Conservation (phyloP, 1,284 basidiomycete genomes). For the Leccinum fuscescens region DNA sequence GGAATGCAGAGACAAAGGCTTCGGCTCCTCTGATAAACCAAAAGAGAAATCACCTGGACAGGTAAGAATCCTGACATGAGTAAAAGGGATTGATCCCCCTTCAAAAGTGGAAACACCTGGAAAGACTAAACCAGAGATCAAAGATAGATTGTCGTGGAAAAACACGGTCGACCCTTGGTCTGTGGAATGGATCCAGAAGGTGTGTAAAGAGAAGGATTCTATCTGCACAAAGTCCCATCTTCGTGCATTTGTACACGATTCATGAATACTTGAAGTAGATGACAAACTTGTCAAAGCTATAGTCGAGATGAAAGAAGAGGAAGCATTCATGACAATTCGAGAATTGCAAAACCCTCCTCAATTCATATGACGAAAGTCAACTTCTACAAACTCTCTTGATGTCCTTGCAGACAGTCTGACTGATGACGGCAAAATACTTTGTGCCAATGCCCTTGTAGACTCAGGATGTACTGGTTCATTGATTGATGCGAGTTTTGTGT, state of each 20-base stretch:
- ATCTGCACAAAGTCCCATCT: not conserved
- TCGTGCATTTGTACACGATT: not conserved
- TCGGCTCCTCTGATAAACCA: not conserved
- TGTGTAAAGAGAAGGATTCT: not conserved
- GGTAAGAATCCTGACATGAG: not conserved
- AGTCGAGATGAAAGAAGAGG: no score
- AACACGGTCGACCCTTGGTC: not conserved
- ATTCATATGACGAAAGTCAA: no score
- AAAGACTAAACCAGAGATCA: not conserved
- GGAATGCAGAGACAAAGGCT: not conserved
- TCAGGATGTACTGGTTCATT: no score
- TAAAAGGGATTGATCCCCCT: no score
- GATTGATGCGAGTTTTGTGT: no score
- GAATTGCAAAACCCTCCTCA: no score
- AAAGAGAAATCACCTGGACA: not conserved
- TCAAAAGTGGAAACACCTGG: no score
- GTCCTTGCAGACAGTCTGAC: no score
- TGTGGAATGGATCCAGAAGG: not conserved
- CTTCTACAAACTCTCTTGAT: no score
- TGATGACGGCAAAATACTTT: no score
- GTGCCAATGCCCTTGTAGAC: no score
- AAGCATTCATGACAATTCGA: no score
- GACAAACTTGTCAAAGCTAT: fast-evolving
- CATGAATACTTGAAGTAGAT: fast-evolving
- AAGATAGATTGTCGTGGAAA: not conserved